phyloP scores from a whole-genome alignment of 441 rosid species.

The Gossypium schwendimanii region DNA sequence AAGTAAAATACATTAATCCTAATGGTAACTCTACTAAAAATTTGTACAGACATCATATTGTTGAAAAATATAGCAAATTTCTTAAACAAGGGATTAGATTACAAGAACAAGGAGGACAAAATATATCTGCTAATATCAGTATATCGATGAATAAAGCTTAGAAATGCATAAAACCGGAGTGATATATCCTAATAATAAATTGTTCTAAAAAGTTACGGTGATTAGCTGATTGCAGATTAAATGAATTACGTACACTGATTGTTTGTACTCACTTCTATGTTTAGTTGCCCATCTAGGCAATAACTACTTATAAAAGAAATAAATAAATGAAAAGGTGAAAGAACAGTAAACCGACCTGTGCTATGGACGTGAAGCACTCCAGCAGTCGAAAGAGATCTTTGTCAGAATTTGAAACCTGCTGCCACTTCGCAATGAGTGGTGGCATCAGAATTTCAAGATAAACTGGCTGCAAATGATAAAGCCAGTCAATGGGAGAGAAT shows the following conservation, averaged over 20 bases:
- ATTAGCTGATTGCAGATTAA: background rate
- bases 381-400: slow-evolving; percentile 89
- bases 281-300: background rate
- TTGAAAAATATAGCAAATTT: background rate
- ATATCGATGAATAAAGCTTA: background rate
- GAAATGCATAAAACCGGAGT: background rate
- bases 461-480: slow-evolving; percentile 53
- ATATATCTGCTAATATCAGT: background rate
- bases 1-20: slow-evolving; percentile 23
- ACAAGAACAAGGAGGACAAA: background rate
- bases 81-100: background rate
- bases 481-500: slow-evolving; percentile 20
- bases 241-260: background rate
- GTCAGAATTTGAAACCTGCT: slow-evolving; percentile 85
- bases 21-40: slow-evolving; percentile 8
- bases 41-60: background rate
- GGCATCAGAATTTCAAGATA: slow-evolving; percentile 93
- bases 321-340: background rate
- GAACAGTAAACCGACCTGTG: slow-evolving; percentile 48
- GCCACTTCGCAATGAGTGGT: slow-evolving; percentile 92
- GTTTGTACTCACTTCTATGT: background rate
- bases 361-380: slow-evolving; percentile 95
- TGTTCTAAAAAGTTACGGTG: background rate
- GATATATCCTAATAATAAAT: background rate
- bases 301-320: background rate